Conservation (phyloP, 1,139 yeast genomes). For the Scheffersomyces illinoinensis region DNA sequence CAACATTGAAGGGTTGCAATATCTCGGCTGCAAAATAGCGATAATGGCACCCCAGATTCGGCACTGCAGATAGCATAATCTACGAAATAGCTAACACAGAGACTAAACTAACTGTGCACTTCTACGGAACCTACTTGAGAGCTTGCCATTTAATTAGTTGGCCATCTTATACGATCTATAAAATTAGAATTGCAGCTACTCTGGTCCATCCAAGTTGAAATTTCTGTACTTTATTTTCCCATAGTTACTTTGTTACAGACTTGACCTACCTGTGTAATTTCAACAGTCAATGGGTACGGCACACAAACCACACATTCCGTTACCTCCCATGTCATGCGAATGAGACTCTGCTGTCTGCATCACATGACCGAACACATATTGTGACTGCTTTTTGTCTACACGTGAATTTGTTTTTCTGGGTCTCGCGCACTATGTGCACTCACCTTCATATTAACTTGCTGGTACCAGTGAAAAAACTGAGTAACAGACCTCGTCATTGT, state of each 20-base stretch:
- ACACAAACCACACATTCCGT: neutral
- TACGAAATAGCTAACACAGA: too few species aligned
- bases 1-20: neutral
- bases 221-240: neutral
- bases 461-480: neutral
- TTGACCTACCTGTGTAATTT: neutral
- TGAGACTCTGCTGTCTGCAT: neutral
- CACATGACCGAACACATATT: slow-evolving; percentile 4
- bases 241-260: neutral
- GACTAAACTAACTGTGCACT: too few species aligned
- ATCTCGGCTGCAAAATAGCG: neutral
- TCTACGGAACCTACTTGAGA: too few species aligned
- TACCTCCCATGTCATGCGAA: neutral
- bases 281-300: neutral
- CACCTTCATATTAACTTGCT: slow-evolving; percentile 5
- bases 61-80: neutral
- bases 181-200: too few species aligned
- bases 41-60: neutral
- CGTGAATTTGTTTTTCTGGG: neutral
- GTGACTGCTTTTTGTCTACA: slow-evolving; percentile 6
- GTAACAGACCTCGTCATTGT: slow-evolving; percentile 2
- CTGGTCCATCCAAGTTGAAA: too few species aligned
- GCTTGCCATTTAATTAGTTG: too few species aligned
- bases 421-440: slow-evolving; percentile 1
- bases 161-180: too few species aligned